Evolutionary conservation across 805 yeast genomes (phyloP).

Genomic region (Komagataella pseudopastoris): DNA sequence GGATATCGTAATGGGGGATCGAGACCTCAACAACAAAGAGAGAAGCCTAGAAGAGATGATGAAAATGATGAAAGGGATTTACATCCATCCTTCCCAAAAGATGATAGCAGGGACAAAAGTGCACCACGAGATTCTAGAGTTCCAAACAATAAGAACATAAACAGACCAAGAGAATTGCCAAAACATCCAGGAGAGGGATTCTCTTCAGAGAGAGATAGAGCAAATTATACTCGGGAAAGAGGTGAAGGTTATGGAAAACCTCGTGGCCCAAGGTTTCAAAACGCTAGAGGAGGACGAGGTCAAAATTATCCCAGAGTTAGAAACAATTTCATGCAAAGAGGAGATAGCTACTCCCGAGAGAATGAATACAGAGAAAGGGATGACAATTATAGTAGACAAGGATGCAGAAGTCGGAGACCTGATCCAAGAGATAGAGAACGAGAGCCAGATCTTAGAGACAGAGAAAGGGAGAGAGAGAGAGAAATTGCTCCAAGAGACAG

Average conservation of each 20-base stretch:
- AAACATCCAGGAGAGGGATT: neutral
- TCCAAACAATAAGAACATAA: neutral
- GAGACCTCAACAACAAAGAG: neutral
- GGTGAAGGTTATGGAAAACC: neutral
- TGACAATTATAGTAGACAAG: conserved; percentile 1
- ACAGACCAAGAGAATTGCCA: neutral
- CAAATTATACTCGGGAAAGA: neutral
- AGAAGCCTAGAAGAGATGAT: neutral
- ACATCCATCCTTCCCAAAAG: neutral
- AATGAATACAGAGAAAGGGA: conserved; percentile 2
- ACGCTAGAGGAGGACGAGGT: neutral
- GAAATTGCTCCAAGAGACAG: neutral
- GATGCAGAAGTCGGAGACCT: neutral
- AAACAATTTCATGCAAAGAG: neutral
- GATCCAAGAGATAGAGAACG: neutral
- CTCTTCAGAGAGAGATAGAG: neutral
- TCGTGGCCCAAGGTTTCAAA: neutral
- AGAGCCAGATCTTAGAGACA: neutral
- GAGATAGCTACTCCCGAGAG: neutral
- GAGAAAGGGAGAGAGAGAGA: neutral
- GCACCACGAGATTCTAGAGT: neutral
- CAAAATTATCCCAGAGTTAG: neutral
- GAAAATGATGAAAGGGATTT: neutral
- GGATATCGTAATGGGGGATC: neutral
- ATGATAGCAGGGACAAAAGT: neutral